Evolutionary conservation across 345 rosid species (phyloP), one percentile per base, ranked within the genome.

Genomic region (Gossypium anomalum): DNA sequence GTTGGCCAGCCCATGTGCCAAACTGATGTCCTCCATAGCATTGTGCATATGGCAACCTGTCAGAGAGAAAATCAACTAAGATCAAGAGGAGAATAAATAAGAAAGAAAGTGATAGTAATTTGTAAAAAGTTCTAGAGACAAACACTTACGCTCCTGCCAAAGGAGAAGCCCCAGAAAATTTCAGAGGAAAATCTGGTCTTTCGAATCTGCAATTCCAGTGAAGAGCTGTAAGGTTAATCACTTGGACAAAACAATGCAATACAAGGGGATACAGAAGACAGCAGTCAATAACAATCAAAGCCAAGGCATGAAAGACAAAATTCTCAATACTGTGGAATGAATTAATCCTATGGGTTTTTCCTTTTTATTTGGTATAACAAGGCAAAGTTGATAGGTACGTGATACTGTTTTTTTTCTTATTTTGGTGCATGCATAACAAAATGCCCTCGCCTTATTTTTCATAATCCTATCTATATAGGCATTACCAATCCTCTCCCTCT

Each of bases 1-100:
- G 84, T 82, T 96, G 99, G 82, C 98, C 98, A 67, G 98, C 99
- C 99, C 98, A 96, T 85, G 78, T 88, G 68, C 99, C 97, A 85
- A 95, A 95, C 75, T 93, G 98, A 82, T 95, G 97, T 71, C 98
- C 99, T 78, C 98, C 99, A 76, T 95, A 95, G 82, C 96, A 90
- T 68, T 93, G 98, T 60, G 98, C 94, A 81, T 90, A 95, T 9
- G 99, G 85, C 81, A 89, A 76, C 73, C 99, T 93, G 83, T 58
- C 27, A 77, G 34, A 56, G 79, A 61, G 25, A 79, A 12, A 70
- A 64, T 55, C 44, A 70, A 74, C 19, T 72, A 73, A 51, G 27
- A 72, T 19, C 12, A 11, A 2, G 56, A 41, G 22, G 19, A 52
- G 13, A 8, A 64, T 22, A 44, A 41, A 1, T 38, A 23, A 52